A percentile compares a stretch with the other conserved stretches of the same genome.
These are phyloP conservation scores for Daldinia eschscholtzii DNA, from an alignment of 2,329 filamentous ascomycete species.

Conservation along the genomic window DNA sequence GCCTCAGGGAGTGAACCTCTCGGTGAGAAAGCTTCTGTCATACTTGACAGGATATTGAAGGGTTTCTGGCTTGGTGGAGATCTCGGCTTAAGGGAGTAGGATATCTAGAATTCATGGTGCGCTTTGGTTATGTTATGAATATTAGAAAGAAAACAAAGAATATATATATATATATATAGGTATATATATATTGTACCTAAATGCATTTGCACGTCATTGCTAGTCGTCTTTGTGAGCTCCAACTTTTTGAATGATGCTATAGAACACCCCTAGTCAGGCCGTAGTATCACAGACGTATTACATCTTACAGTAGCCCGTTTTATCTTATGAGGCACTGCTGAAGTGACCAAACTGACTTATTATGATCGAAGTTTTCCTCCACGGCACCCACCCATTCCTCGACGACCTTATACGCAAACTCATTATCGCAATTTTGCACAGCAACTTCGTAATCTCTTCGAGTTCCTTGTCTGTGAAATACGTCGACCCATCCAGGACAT, in stretches of 20 bases:
- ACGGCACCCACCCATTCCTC: conserved; percentile 46
- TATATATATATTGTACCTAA: neutral
- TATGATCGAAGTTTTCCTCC: conserved; percentile 25
- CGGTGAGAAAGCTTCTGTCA: conserved; percentile 18
- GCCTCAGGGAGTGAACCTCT: neutral
- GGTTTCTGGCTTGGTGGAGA: neutral
- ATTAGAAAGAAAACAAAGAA: neutral
- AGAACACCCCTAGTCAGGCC: neutral
- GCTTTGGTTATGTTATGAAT: neutral
- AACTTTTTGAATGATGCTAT: neutral
- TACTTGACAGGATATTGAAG: conserved; percentile 6
- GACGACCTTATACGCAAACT: conserved; percentile 40
- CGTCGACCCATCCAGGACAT: conserved; percentile 45
- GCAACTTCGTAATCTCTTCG: conserved; percentile 51
- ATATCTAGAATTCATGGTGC: neutral
- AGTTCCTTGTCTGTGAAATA: conserved; percentile 29
- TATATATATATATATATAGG: neutral
- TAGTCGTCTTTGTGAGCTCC: neutral
- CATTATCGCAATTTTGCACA: conserved; percentile 50
- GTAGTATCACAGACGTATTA: neutral
- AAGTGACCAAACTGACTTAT: conserved; percentile 30
- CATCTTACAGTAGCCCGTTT: neutral
- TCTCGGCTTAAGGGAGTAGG: neutral
- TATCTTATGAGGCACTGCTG: conserved; percentile 38
- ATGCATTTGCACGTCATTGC: neutral